A percentile compares a stretch with the other conserved stretches of the same genome.
These are phyloP conservation scores for Lentinula edodes DNA, from an alignment of 768 basidiomycete genomes.

Conservation along the genomic window DNA sequence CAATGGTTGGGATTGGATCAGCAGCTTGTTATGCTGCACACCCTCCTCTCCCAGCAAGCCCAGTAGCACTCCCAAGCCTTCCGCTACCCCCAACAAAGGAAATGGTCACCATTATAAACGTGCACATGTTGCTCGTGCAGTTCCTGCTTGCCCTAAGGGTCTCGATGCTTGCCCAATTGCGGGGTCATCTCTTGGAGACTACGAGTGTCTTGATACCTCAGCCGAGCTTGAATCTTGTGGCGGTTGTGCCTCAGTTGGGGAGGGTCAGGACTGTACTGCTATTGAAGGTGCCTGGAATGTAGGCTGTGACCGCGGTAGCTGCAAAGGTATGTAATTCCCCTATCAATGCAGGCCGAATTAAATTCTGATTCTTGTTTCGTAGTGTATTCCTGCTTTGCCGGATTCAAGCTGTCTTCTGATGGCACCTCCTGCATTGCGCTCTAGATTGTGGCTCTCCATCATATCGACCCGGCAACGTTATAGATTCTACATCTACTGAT, in stretches of 20 bases:
- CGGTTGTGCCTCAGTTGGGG: slow-evolving; percentile 59
- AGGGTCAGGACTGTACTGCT: slow-evolving; percentile 66
- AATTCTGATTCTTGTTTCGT: not conserved
- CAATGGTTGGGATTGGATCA: slow-evolving; percentile 40
- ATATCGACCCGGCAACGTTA: not conserved
- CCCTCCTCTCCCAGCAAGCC: slow-evolving; percentile 23
- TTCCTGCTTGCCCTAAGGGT: slow-evolving; percentile 44
- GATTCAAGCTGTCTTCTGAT: slow-evolving; percentile 3
- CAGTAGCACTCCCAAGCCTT: slow-evolving; percentile 29
- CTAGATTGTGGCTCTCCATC: not conserved
- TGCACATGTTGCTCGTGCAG: slow-evolving; percentile 28
- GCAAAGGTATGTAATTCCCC: slow-evolving; percentile 38
- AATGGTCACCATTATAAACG: slow-evolving; percentile 11
- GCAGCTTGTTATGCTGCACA: slow-evolving; percentile 35
- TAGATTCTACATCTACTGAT: not conserved
- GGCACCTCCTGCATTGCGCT: slow-evolving; percentile 13
- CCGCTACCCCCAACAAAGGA: slow-evolving; percentile 21
- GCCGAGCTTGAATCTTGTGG: slow-evolving; percentile 70
- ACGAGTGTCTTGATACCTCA: slow-evolving; percentile 59
- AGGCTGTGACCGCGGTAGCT: slow-evolving; percentile 54
- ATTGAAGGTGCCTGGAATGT: slow-evolving; percentile 66
- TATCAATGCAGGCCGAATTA: not conserved
- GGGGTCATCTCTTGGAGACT: slow-evolving; percentile 33
- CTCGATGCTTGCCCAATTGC: slow-evolving; percentile 54
- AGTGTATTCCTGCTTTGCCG: slow-evolving; percentile 4